These are phyloP conservation scores for Caryopteris hybrid DNA, from an alignment of 305 asterid genomes.

Conservation along the genomic window DNA sequence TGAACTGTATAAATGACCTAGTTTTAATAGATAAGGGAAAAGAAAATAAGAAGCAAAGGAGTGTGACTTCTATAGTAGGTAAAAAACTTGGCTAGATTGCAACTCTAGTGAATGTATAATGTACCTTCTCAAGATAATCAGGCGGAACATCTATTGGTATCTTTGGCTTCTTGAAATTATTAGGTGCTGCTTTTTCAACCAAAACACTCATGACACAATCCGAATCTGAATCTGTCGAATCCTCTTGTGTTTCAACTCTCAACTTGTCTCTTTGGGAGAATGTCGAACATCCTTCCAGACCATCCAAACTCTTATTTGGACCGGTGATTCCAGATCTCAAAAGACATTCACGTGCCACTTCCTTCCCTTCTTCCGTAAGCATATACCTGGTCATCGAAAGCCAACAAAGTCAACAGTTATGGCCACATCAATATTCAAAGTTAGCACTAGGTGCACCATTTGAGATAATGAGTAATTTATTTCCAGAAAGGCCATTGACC, in stretches of 20 bases:
- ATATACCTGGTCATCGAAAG: slow-evolving; percentile 59
- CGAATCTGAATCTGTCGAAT: slow-evolving; percentile 30
- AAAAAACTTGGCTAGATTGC: slow-evolving; percentile 11
- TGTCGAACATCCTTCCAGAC: slow-evolving; percentile 27
- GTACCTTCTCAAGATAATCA: slow-evolving; percentile 64
- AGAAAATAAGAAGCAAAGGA: not conserved
- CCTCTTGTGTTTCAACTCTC: slow-evolving; percentile 26
- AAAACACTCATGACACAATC: slow-evolving; percentile 29
- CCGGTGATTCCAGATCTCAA: slow-evolving; percentile 60
- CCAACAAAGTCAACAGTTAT: slow-evolving; percentile 5
- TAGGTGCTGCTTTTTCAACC: slow-evolving; percentile 33
- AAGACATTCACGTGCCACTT: slow-evolving; percentile 79
- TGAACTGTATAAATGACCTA: slow-evolving; percentile 1
- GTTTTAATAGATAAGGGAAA: slow-evolving; percentile 11
- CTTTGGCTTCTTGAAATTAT: slow-evolving; percentile 35
- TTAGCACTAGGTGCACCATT: not conserved
- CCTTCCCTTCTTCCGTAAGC: slow-evolving; percentile 93
- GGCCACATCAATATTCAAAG: slow-evolving; percentile 7
- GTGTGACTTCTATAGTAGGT: not conserved
- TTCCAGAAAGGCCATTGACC: not conserved
- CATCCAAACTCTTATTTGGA: slow-evolving; percentile 29
- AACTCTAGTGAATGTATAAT: slow-evolving; percentile 10
- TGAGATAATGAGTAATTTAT: not conserved
- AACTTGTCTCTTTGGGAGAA: slow-evolving; percentile 31
- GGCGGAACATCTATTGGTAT: slow-evolving; percentile 44